Base-by-base conservation (phyloP, 2,329 filamentous ascomycete genomes). In the Ophiostoma triangulosporum region DNA sequence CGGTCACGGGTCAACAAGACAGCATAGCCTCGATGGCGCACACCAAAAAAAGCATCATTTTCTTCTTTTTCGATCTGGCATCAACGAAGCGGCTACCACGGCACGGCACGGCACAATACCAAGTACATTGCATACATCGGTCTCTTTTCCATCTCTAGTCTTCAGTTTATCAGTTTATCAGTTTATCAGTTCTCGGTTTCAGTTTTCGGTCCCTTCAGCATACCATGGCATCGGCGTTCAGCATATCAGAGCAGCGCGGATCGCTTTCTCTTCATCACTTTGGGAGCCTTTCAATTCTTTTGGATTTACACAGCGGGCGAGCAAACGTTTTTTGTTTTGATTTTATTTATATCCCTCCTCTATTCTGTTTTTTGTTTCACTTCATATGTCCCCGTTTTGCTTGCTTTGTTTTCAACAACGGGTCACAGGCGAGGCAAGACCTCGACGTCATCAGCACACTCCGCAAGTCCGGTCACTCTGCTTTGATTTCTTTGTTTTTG, bases 391-490 rank as follows among this genome's bases (percentile, higher is more conserved):
- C n/a, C n/a, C n/a, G n/a, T n/a, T 64, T 62, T 64, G 68, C 68
- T 66, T 60, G 62, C 63, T 66, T 65, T 63, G 62, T 57, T 54
- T 54, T 50, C 11, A 9, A 11, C 36, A 22, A 24, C 22, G 22
- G 35, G 35, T 36, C 35, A 36, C n/a, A 17, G 35, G 35, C 17
- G 35, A 36, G 35, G 35, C 35, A 36, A 20, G 35, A 36, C 35
- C 20, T 36, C 35, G 17, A 36, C 51, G 26, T 50, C 50, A 66
- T 62, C 63, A 66, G 62, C 65, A 69, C 64, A 51, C 65, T 66
- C 73, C 71, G 71, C 72, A 61, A 74, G 72, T 66, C 73, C 71
- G 72, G 72, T 71, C 65, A 70, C 60, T 66, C 63, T 62, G 53
- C 55, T 52, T 45, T 48, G n/a, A 27, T 56, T 26, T 32, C 53